Evolutionary conservation across 345 rosid genomes (phyloP).

Genomic region (Hibiscus trionum): DNA sequence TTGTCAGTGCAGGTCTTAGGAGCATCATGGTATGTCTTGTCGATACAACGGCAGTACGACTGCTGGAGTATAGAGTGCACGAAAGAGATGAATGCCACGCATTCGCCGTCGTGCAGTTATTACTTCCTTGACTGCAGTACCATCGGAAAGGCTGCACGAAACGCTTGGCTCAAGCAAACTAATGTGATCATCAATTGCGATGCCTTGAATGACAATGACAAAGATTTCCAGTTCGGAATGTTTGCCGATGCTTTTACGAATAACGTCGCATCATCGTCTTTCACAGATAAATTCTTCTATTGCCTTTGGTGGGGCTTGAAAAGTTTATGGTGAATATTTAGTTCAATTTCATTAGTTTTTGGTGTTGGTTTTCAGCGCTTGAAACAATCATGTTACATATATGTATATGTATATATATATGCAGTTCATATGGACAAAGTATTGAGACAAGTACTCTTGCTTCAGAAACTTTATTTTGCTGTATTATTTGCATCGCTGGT

Average conservation of each 20-base stretch:
- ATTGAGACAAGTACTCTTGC: constrained; percentile 45
- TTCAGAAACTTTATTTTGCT: constrained; percentile 57
- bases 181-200: constrained; percentile 42
- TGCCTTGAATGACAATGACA: constrained; percentile 33
- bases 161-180: constrained; percentile 53
- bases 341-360: not conserved
- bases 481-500: constrained; percentile 58
- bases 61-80: constrained; percentile 60
- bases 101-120: constrained; percentile 39
- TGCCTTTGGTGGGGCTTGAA: constrained; percentile 98
- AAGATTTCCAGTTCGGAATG: constrained; percentile 63
- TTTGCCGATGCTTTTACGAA: constrained; percentile 65
- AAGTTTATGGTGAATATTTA: constrained; percentile 46
- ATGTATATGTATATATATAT: constrained; percentile 6
- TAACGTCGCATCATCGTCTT: constrained; percentile 49
- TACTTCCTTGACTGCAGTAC: constrained; percentile 59
- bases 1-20: constrained; percentile 54
- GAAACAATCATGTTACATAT: constrained; percentile 7
- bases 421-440: constrained; percentile 83
- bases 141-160: constrained; percentile 33
- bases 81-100: constrained; percentile 43
- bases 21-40: constrained; percentile 68
- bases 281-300: constrained; percentile 61
- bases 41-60: constrained; percentile 56
- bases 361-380: not conserved